Base-by-base conservation (phyloP, 2,329 filamentous ascomycete genomes). In the Pseudogymnoascus sp. region DNA sequence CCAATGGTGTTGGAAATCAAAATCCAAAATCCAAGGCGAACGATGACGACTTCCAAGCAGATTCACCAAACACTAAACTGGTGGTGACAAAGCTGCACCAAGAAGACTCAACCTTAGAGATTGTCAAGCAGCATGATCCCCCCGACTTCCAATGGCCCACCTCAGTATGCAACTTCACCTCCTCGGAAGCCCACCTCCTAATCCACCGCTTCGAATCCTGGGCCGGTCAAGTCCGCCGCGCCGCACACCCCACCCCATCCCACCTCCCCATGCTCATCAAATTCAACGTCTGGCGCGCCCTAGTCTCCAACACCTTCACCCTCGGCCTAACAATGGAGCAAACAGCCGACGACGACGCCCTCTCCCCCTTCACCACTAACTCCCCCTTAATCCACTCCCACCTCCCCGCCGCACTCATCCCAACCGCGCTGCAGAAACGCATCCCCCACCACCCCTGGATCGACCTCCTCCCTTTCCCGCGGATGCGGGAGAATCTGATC, bases 211-310 rank as follows among this genome's bases (percentile, higher is more conserved):
- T 31, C 46, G 46, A 53, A 16, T 2, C 7, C 25, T 53, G 46
- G 46, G 46, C 46, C 8, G 46, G 14, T 2, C 14, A 53, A 10
- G 11, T 53, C 46, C n/a, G n/a, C 46, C n/a, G 25, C 8, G 46
- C 56, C 6, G 40, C 42, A 40, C 68, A 72, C 38, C 65, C 73
- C 1, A 69, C 64, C 31, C 21, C 66, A 16, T 70, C 74, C 34
- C 72, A 75, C 61, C 67, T 77, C 6, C 71, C 77, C 12, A 69
- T 72, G 1, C 64, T 77, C 7, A 67, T 77, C 10, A 73, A 76
- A 34, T 76, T 75, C 67, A 77, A 77, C 53, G 71, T 77, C 21
- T 68, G 76, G 28, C 72, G 75, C 37, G 75, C 73, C 2, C 68
- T 74, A 7, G 63, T 71, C 5, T 68, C 69, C n/a, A 77, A 76